These are phyloP conservation scores for Mortierella sp. DNA, from an alignment of 371 early-diverging fungal genomes.

Conservation along the genomic window DNA sequence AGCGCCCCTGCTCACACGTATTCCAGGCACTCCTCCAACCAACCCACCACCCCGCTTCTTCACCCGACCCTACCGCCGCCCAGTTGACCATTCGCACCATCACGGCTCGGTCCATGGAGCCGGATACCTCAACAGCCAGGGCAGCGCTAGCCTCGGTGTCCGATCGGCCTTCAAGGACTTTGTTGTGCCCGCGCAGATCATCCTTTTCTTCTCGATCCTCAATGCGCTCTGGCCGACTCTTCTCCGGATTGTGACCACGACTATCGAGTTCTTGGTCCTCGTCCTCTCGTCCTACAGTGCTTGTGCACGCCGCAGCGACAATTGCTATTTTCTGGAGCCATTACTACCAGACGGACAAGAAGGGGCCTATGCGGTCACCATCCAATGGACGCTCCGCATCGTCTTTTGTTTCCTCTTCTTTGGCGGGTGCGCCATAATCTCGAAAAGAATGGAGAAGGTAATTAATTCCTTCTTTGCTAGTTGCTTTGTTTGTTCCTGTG, in stretches of 20 bases:
- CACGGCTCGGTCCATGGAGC: slow-evolving; percentile 34
- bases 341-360: slow-evolving; percentile 46
- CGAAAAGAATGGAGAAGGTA: slow-evolving; percentile 40
- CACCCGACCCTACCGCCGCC: slow-evolving; percentile 47
- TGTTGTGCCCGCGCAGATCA: slow-evolving; percentile 50
- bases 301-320: slow-evolving; percentile 47
- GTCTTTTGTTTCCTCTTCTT: slow-evolving; percentile 28
- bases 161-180: slow-evolving; percentile 56
- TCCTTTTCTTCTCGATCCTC: slow-evolving; percentile 50
- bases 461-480: not conserved
- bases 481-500: not conserved
- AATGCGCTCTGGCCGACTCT: slow-evolving; percentile 52
- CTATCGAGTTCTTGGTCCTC: slow-evolving; percentile 40
- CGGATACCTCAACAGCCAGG: slow-evolving; percentile 24
- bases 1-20: slow-evolving; percentile 17
- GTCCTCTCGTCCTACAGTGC: slow-evolving; percentile 51
- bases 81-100: slow-evolving; percentile 35
- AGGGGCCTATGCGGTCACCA: slow-evolving; percentile 40
- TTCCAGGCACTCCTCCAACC: slow-evolving; percentile 32
- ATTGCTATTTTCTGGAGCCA: slow-evolving; percentile 55
- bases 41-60: slow-evolving; percentile 52
- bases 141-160: slow-evolving; percentile 46
- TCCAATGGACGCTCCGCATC: slow-evolving; percentile 52
- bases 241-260: slow-evolving; percentile 28
- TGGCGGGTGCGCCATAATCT: slow-evolving; percentile 20